These are phyloP conservation scores for Phytophthora ramorum DNA, from an alignment of 352 stramenopile genomes.

Conservation along the genomic window DNA sequence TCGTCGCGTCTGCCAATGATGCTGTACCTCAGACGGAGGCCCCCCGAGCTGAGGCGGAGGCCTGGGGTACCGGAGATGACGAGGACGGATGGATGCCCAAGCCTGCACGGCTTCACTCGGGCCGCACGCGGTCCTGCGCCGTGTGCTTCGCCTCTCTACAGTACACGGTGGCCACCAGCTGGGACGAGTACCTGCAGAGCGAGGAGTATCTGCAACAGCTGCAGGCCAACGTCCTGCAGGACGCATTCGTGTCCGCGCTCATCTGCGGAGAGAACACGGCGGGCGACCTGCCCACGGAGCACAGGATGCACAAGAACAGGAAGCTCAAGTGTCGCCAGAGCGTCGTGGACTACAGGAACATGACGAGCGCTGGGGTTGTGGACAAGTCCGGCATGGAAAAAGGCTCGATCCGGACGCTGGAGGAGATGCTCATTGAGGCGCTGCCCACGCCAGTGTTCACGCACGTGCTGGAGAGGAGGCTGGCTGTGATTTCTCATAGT, in stretches of 20 bases:
- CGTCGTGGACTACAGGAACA: slow-evolving; percentile 80
- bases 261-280: slow-evolving; percentile 79
- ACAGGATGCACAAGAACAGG: slow-evolving; percentile 88
- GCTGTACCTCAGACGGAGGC: slow-evolving; percentile 13
- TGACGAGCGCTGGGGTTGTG: slow-evolving; percentile 83
- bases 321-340: slow-evolving; percentile 85
- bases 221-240: slow-evolving; percentile 79
- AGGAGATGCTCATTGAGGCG: slow-evolving; percentile 83
- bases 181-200: slow-evolving; percentile 88
- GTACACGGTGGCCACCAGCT: slow-evolving; percentile 70
- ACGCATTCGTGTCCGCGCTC: slow-evolving; percentile 79
- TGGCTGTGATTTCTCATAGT: slow-evolving; percentile 87
- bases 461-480: slow-evolving; percentile 74
- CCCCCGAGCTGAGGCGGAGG: slow-evolving; percentile 14
- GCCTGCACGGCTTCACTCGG: slow-evolving; percentile 76
- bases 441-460: slow-evolving; percentile 83
- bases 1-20: neutral
- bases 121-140: slow-evolving; percentile 75
- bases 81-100: slow-evolving; percentile 90
- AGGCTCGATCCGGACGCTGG: slow-evolving; percentile 72
- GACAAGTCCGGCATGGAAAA: slow-evolving; percentile 80
- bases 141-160: slow-evolving; percentile 83
- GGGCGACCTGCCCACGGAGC: slow-evolving; percentile 82
- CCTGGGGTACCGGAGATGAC: slow-evolving; percentile 34
- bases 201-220: slow-evolving; percentile 74